A percentile compares a stretch with the other conserved stretches of the same genome.
Conservation (phyloP, 176 grass and related monocot species). For the Zoysia pacifica region DNA sequence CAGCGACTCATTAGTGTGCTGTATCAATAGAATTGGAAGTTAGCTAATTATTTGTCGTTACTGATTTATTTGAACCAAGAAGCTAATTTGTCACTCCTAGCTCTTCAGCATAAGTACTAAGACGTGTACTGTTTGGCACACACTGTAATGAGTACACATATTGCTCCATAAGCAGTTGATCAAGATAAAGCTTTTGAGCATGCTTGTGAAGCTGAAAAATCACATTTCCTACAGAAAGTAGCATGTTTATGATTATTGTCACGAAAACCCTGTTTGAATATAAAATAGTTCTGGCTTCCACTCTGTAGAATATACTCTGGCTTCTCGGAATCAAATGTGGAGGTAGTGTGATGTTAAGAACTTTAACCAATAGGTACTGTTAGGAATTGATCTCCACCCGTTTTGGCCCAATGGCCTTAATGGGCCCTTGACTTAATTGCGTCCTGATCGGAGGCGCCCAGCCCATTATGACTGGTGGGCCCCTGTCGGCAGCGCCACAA, state of each 20-base stretch:
- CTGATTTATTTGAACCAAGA: not conserved
- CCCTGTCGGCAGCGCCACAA: too few species aligned
- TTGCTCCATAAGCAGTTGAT: too few species aligned
- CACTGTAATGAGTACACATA: too few species aligned
- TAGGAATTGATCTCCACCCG: too few species aligned
- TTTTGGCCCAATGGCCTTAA: too few species aligned
- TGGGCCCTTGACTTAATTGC: too few species aligned
- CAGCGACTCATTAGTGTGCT: not conserved
- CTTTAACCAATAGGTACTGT: not conserved
- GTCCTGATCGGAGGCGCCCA: too few species aligned
- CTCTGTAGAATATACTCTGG: not conserved
- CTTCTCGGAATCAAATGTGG: conserved; percentile 1
- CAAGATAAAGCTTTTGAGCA: too few species aligned
- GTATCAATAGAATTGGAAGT: not conserved
- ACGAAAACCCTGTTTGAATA: not conserved
- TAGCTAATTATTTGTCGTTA: not conserved
- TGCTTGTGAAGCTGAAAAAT: not conserved
- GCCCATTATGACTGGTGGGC: too few species aligned
- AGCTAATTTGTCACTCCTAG: not conserved
- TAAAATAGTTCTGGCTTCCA: not conserved
- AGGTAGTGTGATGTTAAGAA: not conserved
- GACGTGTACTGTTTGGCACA: too few species aligned
- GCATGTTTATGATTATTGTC: not conserved
- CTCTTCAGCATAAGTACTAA: not conserved
- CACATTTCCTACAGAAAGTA: not conserved